Percentiles rank a stretch among this genome's conserved stretches.
These are phyloP conservation scores for Tolypocladium capitatum DNA, from an alignment of 2,329 filamentous ascomycete species.

Conservation along the genomic window DNA sequence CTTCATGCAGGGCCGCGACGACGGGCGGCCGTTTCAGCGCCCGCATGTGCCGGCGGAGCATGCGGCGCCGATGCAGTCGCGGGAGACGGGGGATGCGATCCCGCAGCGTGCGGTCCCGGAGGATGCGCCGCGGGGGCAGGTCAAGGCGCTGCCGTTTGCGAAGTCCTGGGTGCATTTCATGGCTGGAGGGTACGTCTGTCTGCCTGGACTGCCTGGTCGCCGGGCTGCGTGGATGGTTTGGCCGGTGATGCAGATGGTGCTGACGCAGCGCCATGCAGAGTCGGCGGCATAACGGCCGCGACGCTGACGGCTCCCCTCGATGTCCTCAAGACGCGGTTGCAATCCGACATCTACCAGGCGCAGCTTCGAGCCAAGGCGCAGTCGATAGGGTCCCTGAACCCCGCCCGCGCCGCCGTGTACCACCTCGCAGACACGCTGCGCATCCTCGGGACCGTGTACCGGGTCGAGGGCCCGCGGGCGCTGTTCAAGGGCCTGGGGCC, in stretches of 20 bases:
- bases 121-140: slow-evolving; percentile 18
- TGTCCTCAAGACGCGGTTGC: slow-evolving; percentile 82
- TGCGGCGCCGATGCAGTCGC: slow-evolving; percentile 39
- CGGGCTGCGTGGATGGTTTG: background rate
- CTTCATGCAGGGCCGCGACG: slow-evolving; percentile 18
- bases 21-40: slow-evolving; percentile 16
- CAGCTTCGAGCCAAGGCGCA: slow-evolving; percentile 54
- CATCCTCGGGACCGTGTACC: slow-evolving; percentile 70
- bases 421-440: slow-evolving; percentile 79
- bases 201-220: no score
- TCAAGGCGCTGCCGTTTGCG: slow-evolving; percentile 37
- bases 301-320: slow-evolving; percentile 91
- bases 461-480: slow-evolving; percentile 69
- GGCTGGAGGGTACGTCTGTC: slow-evolving; percentile 61
- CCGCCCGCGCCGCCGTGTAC: slow-evolving; percentile 51
- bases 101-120: slow-evolving; percentile 34
- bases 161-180: slow-evolving; percentile 90
- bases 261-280: slow-evolving; percentile 30
- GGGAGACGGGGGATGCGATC: slow-evolving; percentile 45
- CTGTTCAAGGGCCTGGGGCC: slow-evolving; percentile 90
- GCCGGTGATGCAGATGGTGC: background rate
- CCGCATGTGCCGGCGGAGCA: slow-evolving; percentile 18
- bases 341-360: slow-evolving; percentile 87
- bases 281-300: slow-evolving; percentile 82
- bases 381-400: slow-evolving; percentile 36